Percentiles rank a stretch among this genome's conserved stretches.
phyloP scores from a whole-genome alignment of 2,329 filamentous ascomycete species.

The Penicillium capsulatum region DNA sequence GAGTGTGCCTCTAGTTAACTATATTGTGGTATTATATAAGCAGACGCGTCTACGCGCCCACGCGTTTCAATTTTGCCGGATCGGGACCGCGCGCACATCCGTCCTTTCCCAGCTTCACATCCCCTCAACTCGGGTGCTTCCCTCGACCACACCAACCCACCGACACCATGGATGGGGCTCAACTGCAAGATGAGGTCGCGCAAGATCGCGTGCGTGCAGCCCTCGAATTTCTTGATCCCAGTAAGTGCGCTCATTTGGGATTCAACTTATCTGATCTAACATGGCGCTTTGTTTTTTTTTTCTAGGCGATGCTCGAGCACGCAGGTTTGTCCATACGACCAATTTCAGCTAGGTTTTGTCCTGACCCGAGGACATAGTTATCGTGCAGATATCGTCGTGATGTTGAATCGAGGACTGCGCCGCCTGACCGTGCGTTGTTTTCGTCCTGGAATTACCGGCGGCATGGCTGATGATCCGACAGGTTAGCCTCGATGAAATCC shows the following conservation, averaged over 20 bases:
- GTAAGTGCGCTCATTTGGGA: conserved; percentile 53
- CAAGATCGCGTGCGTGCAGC: conserved; percentile 79
- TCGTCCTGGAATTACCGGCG: not conserved
- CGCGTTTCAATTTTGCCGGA: conserved; percentile 36
- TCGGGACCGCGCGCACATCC: conserved; percentile 25
- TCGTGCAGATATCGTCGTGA: conserved; percentile 78
- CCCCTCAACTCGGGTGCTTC: conserved; percentile 10
- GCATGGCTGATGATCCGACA: conserved; percentile 22
- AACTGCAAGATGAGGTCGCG: conserved; percentile 79
- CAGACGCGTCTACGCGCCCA: conserved; percentile 14
- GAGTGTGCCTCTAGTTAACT: too few relatives aligned
- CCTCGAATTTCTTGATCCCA: conserved; percentile 90
- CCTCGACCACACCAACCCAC: conserved; percentile 9
- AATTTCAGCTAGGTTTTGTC: not conserved
- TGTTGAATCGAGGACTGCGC: conserved; percentile 60
- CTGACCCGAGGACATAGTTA: conserved; percentile 59
- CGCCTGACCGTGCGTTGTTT: conserved; percentile 50
- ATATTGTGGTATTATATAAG: conserved; percentile 18
- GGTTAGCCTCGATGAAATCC: conserved; percentile 85
- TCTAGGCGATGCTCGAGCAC: conserved; percentile 55
- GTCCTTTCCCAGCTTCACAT: conserved; percentile 16
- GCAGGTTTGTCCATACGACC: conserved; percentile 44
- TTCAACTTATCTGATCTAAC: conserved; percentile 6
- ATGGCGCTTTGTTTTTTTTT: conserved; percentile 17
- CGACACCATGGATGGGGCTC: conserved; percentile 62